These are phyloP conservation scores for Clohesyomyces aquaticus DNA, from an alignment of 495 filamentous ascomycete genomes.

Conservation along the genomic window DNA sequence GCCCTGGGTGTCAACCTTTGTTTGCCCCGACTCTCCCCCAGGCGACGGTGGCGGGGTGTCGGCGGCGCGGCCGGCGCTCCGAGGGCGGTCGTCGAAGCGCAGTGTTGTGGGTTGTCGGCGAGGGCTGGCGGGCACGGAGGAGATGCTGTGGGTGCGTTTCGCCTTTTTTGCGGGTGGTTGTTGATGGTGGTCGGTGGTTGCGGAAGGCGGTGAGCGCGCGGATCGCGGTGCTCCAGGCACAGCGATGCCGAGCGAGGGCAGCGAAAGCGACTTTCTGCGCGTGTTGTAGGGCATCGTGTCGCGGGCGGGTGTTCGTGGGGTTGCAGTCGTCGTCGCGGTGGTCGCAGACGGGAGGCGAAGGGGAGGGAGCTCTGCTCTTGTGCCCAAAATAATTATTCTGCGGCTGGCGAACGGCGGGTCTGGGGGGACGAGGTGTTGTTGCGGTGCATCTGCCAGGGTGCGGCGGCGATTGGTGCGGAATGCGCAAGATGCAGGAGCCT, in stretches of 20 bases:
- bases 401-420: slow-evolving; percentile 3
- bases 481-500: slow-evolving; percentile 36
- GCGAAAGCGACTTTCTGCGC: slow-evolving; percentile 91
- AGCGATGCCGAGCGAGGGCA: slow-evolving; percentile 91
- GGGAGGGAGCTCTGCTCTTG: neutral
- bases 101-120: slow-evolving; percentile 51
- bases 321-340: slow-evolving; percentile 10
- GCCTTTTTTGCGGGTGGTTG: slow-evolving; percentile 77
- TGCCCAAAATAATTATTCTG: slow-evolving; percentile 26
- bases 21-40: slow-evolving; percentile 52
- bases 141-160: slow-evolving; percentile 74
- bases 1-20: slow-evolving; percentile 81
- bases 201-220: slow-evolving; percentile 63
- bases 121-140: slow-evolving; percentile 50
- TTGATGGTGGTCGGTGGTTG: slow-evolving; percentile 56
- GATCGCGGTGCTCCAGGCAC: slow-evolving; percentile 75
- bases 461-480: slow-evolving; percentile 33
- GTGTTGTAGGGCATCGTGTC: slow-evolving; percentile 93
- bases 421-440: slow-evolving; percentile 30
- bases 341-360: slow-evolving; percentile 7
- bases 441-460: slow-evolving; percentile 15
- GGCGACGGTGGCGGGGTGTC: slow-evolving; percentile 91
- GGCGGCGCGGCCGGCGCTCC: slow-evolving; percentile 54
- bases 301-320: slow-evolving; percentile 2
- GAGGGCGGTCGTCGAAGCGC: slow-evolving; percentile 52